Percentiles rank a stretch among this genome's conserved stretches.
Evolutionary conservation across 257 asterid genomes (phyloP).

Genomic region (Coffea canephora): DNA sequence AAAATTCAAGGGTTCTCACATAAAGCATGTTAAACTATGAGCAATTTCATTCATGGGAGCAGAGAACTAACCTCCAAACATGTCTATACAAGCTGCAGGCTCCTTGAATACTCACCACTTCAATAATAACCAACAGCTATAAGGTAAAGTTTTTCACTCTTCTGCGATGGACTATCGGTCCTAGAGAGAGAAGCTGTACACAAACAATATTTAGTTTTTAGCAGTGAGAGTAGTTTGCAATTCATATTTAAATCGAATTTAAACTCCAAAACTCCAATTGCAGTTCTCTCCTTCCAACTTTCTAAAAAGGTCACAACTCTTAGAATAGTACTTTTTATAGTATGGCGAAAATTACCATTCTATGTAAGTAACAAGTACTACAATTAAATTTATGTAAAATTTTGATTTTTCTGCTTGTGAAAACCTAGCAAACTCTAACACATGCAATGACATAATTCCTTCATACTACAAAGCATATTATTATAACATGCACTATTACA

Average conservation of each 20-base stretch:
- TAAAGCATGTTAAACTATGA: neutral
- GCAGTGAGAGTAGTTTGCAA: neutral
- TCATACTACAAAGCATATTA: neutral
- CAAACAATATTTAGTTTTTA: neutral
- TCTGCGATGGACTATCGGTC: slow-evolving; percentile 8
- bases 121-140: neutral
- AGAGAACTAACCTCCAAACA: slow-evolving; percentile 56
- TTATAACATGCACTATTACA: neutral
- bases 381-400: neutral
- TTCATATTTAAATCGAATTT: neutral
- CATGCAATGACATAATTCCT: neutral
- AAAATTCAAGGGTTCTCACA: too few species aligned
- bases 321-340: too few species aligned
- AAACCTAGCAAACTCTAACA: neutral
- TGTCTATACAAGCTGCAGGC: slow-evolving; percentile 19
- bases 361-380: too few species aligned
- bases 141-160: slow-evolving; percentile 9
- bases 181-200: slow-evolving; percentile 41
- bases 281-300: too few species aligned
- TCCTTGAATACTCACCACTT: slow-evolving; percentile 51
- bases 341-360: too few species aligned
- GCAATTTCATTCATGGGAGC: neutral
- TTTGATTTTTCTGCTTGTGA: neutral
- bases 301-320: too few species aligned
- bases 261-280: neutral